These are phyloP conservation scores for Aspergillus pseudonomiae DNA, from an alignment of 2,329 filamentous ascomycete genomes.

Conservation along the genomic window DNA sequence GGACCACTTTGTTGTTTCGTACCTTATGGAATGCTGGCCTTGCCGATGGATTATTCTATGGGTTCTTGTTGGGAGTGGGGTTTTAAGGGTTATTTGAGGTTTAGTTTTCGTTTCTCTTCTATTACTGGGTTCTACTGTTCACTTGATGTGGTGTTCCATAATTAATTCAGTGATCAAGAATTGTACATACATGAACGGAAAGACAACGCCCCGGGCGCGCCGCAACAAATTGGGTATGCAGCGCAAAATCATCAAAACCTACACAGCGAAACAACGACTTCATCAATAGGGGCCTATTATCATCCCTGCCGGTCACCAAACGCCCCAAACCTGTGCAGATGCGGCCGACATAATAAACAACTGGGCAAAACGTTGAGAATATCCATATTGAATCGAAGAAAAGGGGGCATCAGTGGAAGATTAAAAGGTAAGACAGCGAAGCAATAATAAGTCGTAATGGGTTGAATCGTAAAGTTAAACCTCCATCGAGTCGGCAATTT, in stretches of 20 bases:
- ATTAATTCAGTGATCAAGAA: background rate
- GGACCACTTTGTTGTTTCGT: constrained; percentile 13
- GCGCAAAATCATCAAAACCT: constrained; percentile 9
- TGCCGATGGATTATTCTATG: background rate
- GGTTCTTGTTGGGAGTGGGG: too few species aligned
- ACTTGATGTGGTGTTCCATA: background rate
- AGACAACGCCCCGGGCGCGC: constrained; percentile 37
- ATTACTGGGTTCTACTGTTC: background rate
- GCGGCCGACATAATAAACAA: constrained; percentile 25
- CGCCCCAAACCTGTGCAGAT: constrained; percentile 25
- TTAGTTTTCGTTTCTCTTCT: background rate
- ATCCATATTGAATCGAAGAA: constrained; percentile 14
- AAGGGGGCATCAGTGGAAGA: constrained; percentile 17
- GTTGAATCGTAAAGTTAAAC: constrained; percentile 38
- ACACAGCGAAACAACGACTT: constrained; percentile 3
- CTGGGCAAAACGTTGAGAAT: constrained; percentile 8
- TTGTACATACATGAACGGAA: constrained; percentile 12
- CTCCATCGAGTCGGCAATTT: constrained; percentile 57
- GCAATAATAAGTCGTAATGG: constrained; percentile 15
- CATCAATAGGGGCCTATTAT: constrained; percentile 16
- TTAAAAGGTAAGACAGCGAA: constrained; percentile 16
- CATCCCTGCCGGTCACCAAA: constrained; percentile 20
- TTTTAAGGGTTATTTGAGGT: constrained; percentile 20
- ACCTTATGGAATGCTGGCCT: background rate
- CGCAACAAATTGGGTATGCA: constrained; percentile 34